Percentiles rank a stretch among this genome's conserved stretches.
Conservation (phyloP, 2,329 filamentous ascomycete species). For the Capronia americana region DNA sequence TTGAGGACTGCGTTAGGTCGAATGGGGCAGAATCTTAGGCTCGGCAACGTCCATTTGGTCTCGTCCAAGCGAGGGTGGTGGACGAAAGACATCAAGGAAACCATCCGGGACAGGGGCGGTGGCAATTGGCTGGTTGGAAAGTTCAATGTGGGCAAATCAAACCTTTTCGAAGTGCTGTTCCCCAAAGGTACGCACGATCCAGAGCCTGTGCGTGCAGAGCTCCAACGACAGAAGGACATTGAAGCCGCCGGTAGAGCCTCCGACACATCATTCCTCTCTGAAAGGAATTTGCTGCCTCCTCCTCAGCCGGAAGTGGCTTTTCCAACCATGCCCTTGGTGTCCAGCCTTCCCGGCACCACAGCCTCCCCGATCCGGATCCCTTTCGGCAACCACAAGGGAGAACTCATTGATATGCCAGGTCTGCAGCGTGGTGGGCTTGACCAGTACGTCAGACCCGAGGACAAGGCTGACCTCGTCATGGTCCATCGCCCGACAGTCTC, state of each 20-base stretch:
- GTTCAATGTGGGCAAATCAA: slow-evolving; percentile 96
- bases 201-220: slow-evolving; percentile 43
- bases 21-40: slow-evolving; percentile 70
- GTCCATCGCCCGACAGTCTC: slow-evolving; percentile 73
- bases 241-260: slow-evolving; percentile 30
- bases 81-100: slow-evolving; percentile 83
- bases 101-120: slow-evolving; percentile 82
- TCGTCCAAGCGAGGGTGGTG: slow-evolving; percentile 89
- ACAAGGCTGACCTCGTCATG: slow-evolving; percentile 77
- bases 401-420: slow-evolving; percentile 91
- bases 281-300: slow-evolving; percentile 73
- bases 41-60: slow-evolving; percentile 86
- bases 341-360: slow-evolving; percentile 87
- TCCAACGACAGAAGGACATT: slow-evolving; percentile 43
- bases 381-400: slow-evolving; percentile 80
- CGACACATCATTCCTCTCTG: slow-evolving; percentile 36
- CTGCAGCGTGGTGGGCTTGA: slow-evolving; percentile 77
- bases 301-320: slow-evolving; percentile 74
- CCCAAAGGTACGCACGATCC: slow-evolving; percentile 72
- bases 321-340: slow-evolving; percentile 85
- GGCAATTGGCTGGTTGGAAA: slow-evolving; percentile 98
- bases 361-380: slow-evolving; percentile 93
- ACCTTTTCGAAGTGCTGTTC: slow-evolving; percentile 84
- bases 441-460: slow-evolving; percentile 69
- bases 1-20: slow-evolving; percentile 77